Base-by-base conservation (phyloP, 352 stramenopile species). In the Phytophthora podocarpi region DNA sequence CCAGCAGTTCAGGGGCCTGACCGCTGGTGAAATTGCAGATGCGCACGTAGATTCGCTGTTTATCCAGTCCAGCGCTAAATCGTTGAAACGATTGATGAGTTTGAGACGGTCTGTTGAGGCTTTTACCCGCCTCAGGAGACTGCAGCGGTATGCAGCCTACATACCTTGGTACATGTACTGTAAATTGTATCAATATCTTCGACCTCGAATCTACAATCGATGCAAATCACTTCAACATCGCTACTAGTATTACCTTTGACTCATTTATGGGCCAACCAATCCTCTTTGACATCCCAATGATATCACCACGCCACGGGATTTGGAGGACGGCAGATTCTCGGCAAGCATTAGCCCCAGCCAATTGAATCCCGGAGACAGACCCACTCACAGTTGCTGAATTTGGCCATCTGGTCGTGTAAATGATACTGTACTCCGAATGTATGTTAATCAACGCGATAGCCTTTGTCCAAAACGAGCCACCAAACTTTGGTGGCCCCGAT, bases 201-300 rank as follows among this genome's bases (percentile, higher is more conserved):
- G 57, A 59, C 39, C 18, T 58, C 20, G 58, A 61, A 67, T 55
- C 58, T 61, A 27, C 24, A 35, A 26, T 37, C n/a, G 15, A 30
- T 54, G 40, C 49, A 66, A 59, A 61, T 66, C 31, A 20, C 18
- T 35, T 40, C n/a, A 34, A 40, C 40, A 32, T 5, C 5, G 34
- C 13, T 28, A 4, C 53, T 42, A 55, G 11, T 15, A 28, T 36
- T 12, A 41, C 28, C 23, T 5, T n/a, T 6, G 53, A 8, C 59
- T 54, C 50, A 56, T 67, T 24, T 67, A 62, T 67, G 41, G 35
- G 24, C 31, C 21, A 15, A 13, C 40, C 58, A 45, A 67, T 61
- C 50, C 39, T 40, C 15, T n/a, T 40, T n/a, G n/a, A n/a, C n/a
- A n/a, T n/a, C n/a, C n/a, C n/a, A n/a, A n/a, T n/a, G n/a, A 9